Evolutionary conservation across 1,284 basidiomycete genomes (phyloP).

Genomic region (Ustilago vetiveriae): DNA sequence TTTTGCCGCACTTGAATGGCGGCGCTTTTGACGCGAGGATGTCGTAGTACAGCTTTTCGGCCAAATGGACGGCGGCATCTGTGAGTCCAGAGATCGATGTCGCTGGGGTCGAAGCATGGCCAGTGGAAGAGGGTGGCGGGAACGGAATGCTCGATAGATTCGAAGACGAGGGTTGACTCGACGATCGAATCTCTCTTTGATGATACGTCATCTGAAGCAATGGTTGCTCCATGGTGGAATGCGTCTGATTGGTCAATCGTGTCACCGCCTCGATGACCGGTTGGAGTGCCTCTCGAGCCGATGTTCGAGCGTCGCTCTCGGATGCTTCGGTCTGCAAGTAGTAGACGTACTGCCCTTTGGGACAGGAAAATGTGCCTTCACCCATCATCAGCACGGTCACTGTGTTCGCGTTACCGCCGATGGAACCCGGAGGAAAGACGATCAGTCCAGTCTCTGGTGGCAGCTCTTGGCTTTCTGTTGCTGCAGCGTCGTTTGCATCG

Average conservation of each 20-base stretch:
- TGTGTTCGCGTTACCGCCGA: conserved; percentile 65
- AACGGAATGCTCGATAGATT: conserved; percentile 26
- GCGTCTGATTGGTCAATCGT: not conserved
- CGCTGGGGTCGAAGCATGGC: conserved; percentile 1
- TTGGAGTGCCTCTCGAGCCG: conserved; percentile 10
- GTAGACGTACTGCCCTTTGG: conserved; percentile 71
- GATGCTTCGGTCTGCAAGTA: conserved; percentile 34
- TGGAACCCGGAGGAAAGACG: conserved; percentile 78
- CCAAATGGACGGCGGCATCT: conserved; percentile 24
- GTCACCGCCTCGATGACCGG: conserved; percentile 27
- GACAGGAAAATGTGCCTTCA: conserved; percentile 84
- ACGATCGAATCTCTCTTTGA: conserved; percentile 3
- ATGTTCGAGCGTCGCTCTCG: not conserved
- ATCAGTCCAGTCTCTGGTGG: conserved; percentile 76
- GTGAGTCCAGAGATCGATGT: conserved; percentile 32
- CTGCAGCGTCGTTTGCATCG: not conserved
- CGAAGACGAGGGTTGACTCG: not conserved
- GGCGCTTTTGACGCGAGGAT: conserved; percentile 60
- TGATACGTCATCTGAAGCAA: conserved; percentile 35
- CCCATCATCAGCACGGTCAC: conserved; percentile 77
- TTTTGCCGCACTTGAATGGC: not conserved
- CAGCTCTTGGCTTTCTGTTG: not conserved
- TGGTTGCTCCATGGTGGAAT: conserved; percentile 1
- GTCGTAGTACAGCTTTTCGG: conserved; percentile 56
- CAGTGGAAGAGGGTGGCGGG: conserved; percentile 12